Percentiles rank a stretch among this genome's conserved stretches.
Evolutionary conservation across 768 basidiomycete species (phyloP).

Genomic region (Mycena belliarum): DNA sequence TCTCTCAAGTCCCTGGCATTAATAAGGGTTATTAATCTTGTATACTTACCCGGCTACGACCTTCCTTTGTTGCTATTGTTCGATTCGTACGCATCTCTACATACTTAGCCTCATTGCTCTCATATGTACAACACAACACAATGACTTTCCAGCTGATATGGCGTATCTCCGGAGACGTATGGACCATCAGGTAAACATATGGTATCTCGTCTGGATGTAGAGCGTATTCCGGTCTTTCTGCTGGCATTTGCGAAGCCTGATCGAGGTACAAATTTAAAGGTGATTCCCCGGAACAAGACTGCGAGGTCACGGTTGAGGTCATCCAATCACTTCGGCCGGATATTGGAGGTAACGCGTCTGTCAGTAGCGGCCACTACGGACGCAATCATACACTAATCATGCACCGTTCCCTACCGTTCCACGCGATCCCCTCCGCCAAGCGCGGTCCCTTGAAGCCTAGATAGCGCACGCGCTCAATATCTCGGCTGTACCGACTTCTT

Average conservation of each 20-base stretch:
- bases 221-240: background rate
- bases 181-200: background rate
- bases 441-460: conserved; percentile 2
- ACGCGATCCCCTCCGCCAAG: conserved; percentile 11
- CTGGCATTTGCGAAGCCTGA: background rate
- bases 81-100: conserved; percentile 1
- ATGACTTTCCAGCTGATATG: conserved; percentile 8
- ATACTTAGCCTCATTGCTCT: conserved; percentile 7
- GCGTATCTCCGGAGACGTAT: background rate
- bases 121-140: conserved; percentile 19
- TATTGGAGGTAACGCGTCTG: background rate
- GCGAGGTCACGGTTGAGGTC: background rate
- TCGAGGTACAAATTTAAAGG: background rate
- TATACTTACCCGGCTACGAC: conserved; percentile 9
- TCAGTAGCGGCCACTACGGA: background rate
- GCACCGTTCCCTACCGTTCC: no score
- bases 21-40: conserved; percentile 10
- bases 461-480: conserved; percentile 5
- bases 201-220: no score
- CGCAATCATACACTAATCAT: background rate
- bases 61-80: background rate
- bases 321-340: background rate
- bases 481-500: background rate
- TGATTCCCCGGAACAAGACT: conserved; percentile 12
- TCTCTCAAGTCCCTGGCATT: conserved; percentile 1